A percentile compares a stretch with the other conserved stretches of the same genome.
phyloP scores from a whole-genome alignment of 2,329 filamentous ascomycete species.

The Cadophora luteo-olivacea region DNA sequence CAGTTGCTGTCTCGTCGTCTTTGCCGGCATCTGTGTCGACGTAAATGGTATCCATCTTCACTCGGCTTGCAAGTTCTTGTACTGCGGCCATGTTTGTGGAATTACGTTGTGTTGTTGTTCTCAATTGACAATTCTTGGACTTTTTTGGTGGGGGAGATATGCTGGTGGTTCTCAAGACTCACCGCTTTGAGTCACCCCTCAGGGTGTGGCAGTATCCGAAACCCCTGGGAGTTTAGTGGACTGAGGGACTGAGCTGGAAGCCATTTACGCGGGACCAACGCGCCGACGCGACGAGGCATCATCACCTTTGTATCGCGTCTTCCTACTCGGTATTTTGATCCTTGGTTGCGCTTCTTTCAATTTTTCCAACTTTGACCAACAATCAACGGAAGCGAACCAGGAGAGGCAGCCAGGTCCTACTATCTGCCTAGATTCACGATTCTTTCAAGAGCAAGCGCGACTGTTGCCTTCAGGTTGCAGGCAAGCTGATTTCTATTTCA shows the following conservation, averaged over 20 bases:
- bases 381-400: neutral
- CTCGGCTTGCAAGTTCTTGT: slow-evolving; percentile 58
- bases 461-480: slow-evolving; percentile 13
- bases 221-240: slow-evolving; percentile 12
- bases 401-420: neutral
- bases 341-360: neutral
- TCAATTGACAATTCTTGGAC: slow-evolving; percentile 32
- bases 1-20: slow-evolving; percentile 71
- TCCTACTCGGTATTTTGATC: slow-evolving; percentile 3
- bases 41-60: slow-evolving; percentile 64
- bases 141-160: slow-evolving; percentile 23
- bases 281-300: slow-evolving; percentile 15
- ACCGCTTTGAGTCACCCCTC: slow-evolving; percentile 34
- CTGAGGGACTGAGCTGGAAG: neutral
- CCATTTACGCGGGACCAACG: slow-evolving; percentile 19
- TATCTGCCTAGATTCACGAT: neutral
- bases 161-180: slow-evolving; percentile 22
- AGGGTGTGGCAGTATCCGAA: slow-evolving; percentile 22
- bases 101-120: slow-evolving; percentile 20
- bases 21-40: slow-evolving; percentile 81
- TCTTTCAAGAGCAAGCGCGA: neutral
- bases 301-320: neutral
- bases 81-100: slow-evolving; percentile 42
- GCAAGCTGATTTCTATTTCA: neutral
- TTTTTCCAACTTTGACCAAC: neutral